Evolutionary conservation across 345 rosid species (phyloP).

Genomic region (Pistacia atlantica): DNA sequence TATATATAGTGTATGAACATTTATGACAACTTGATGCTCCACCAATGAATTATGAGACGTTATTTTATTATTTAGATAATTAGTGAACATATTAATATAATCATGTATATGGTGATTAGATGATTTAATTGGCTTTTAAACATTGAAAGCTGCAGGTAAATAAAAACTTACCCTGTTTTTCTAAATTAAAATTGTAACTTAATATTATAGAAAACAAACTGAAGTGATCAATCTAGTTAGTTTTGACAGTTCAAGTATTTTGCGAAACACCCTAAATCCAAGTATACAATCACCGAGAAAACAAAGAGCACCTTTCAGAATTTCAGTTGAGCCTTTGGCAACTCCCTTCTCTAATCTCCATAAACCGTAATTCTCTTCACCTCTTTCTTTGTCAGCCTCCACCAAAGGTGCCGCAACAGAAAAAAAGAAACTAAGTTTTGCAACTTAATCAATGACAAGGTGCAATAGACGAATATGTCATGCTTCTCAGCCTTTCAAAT

Average conservation of each 20-base stretch:
- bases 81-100: background rate
- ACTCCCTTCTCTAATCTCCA: conserved; percentile 88
- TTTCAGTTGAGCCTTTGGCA: conserved; percentile 89
- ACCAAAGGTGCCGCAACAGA: conserved; percentile 75
- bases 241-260: background rate
- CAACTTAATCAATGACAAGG: conserved; percentile 15
- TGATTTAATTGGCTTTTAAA: background rate
- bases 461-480: background rate
- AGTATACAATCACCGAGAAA: background rate
- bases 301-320: conserved; percentile 66
- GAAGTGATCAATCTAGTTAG: background rate
- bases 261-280: background rate
- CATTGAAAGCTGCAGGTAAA: background rate
- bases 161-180: background rate
- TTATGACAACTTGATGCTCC: background rate
- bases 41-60: background rate
- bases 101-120: background rate
- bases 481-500: background rate
- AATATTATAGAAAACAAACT: background rate
- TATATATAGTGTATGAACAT: background rate
- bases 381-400: conserved; percentile 77
- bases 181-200: background rate
- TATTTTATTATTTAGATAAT: too few species aligned
- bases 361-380: conserved; percentile 61
- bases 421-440: background rate